Base-by-base conservation (phyloP, 495 filamentous ascomycete species). In the Penicillium egyptiacum region DNA sequence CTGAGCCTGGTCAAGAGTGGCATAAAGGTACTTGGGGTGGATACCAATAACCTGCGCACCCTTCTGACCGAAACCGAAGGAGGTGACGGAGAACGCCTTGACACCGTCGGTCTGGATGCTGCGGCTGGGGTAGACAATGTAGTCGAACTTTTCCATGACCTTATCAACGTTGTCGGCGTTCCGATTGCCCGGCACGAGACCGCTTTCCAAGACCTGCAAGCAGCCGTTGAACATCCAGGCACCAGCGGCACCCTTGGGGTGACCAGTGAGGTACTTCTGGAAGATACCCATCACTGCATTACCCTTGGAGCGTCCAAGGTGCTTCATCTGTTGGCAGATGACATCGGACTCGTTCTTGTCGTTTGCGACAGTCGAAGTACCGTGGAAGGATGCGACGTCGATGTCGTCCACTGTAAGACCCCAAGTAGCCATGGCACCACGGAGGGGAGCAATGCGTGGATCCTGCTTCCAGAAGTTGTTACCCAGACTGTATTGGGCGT, bases 191-290 rank as follows among this genome's bases (percentile, higher is more conserved):
- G 94, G 94, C 49, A 99, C 94, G 17, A 98, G 77, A 61, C 94
- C 94, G 44, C 81, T 87, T 75, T 97, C 95, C 62, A 99, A 79
- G 50, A 96, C 90, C 74, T 99, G 94, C 69, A 99, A 75, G 69
- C 89, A 90, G 58, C 94, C 94, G 77, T 99, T 99, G 81, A 98
- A 88, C 94, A 98, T 98, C 93, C 93, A 99, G 43, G 92, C 94
- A 73, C 94, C 94, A 48, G 94, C 94, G 66, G 94, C 93, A 86
- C 94, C 94, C 85, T 99, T 99, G 62, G 94, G 94, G 73, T 99
- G 94, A 64, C 94, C 94, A 16, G 94, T 99, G 39, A 99, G 86
- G 71, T 96, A 98, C 73, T 99, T 99, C 74, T 99, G 94, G 89
- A 98, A 99, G 70, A 99, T 93, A 75, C 94, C 94, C 56, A 98